These are phyloP conservation scores for Mortierella hygrophila DNA, from an alignment of 192 early-diverging fungal genomes.

Conservation along the genomic window DNA sequence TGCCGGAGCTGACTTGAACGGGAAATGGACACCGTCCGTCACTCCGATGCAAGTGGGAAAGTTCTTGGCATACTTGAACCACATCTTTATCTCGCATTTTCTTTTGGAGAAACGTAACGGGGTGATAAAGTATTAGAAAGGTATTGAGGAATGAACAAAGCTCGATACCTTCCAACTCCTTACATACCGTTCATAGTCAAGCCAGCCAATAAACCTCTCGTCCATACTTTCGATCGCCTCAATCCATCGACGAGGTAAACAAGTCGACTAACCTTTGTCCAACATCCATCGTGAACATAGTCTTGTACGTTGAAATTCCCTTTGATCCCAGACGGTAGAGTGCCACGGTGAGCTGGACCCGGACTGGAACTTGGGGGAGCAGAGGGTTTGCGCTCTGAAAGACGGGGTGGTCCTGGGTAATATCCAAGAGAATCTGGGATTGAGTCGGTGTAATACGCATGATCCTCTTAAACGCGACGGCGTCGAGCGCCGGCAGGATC, in stretches of 20 bases:
- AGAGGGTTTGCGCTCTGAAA: not conserved
- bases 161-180: not conserved
- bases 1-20: slow-evolving; percentile 3
- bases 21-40: slow-evolving; percentile 23
- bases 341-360: not conserved
- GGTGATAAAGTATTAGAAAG: not conserved
- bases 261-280: not conserved
- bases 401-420: not conserved
- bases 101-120: not conserved
- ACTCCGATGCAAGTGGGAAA: slow-evolving; percentile 25
- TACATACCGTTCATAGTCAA: not conserved
- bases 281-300: slow-evolving; percentile 6
- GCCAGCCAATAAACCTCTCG: too few species aligned
- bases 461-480: too few species aligned
- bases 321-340: slow-evolving; percentile 16
- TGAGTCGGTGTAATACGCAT: not conserved
- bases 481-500: too few species aligned
- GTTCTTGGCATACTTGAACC: slow-evolving; percentile 9
- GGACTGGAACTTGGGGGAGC: not conserved
- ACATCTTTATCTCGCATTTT: not conserved
- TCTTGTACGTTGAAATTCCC: slow-evolving; percentile 1
- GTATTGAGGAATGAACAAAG: not conserved
- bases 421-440: not conserved
- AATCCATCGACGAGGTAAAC: slow-evolving; percentile 11
- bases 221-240: not conserved